A percentile compares a stretch with the other conserved stretches of the same genome.
phyloP scores from a whole-genome alignment of 2,329 filamentous ascomycete genomes.

The Chaetomiaceae sp. region DNA sequence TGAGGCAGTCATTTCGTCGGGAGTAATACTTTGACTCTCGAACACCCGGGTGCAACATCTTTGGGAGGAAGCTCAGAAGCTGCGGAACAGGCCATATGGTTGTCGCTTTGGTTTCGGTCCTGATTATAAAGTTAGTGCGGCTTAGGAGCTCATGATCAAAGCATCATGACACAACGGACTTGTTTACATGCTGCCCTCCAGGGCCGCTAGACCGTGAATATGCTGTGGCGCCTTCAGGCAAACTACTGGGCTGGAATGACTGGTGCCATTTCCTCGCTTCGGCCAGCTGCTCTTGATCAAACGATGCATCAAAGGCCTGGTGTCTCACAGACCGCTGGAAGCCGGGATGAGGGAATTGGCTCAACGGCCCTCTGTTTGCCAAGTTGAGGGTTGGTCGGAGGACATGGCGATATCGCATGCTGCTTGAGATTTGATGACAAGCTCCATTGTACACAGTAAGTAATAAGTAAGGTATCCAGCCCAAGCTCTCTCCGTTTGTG shows the following conservation, averaged over 20 bases:
- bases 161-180: slow-evolving; percentile 40
- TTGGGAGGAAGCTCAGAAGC: slow-evolving; percentile 43
- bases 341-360: neutral
- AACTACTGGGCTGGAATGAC: slow-evolving; percentile 38
- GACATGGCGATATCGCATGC: neutral
- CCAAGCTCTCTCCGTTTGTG: too few species aligned
- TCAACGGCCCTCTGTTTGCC: neutral
- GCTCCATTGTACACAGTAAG: too few species aligned
- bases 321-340: slow-evolving; percentile 17
- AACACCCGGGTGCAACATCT: slow-evolving; percentile 43
- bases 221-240: slow-evolving; percentile 50
- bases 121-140: slow-evolving; percentile 30
- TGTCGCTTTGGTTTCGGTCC: slow-evolving; percentile 57
- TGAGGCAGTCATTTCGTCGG: slow-evolving; percentile 47
- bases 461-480: too few species aligned
- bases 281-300: slow-evolving; percentile 47
- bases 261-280: slow-evolving; percentile 51
- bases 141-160: neutral
- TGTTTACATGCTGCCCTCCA: slow-evolving; percentile 60
- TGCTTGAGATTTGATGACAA: neutral
- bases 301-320: slow-evolving; percentile 37
- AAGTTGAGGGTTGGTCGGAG: neutral
- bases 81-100: slow-evolving; percentile 49
- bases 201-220: slow-evolving; percentile 58
- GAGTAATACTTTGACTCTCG: slow-evolving; percentile 54